These are phyloP conservation scores for Cucurbita pepo DNA, from an alignment of 306 rosid genomes.

Conservation along the genomic window DNA sequence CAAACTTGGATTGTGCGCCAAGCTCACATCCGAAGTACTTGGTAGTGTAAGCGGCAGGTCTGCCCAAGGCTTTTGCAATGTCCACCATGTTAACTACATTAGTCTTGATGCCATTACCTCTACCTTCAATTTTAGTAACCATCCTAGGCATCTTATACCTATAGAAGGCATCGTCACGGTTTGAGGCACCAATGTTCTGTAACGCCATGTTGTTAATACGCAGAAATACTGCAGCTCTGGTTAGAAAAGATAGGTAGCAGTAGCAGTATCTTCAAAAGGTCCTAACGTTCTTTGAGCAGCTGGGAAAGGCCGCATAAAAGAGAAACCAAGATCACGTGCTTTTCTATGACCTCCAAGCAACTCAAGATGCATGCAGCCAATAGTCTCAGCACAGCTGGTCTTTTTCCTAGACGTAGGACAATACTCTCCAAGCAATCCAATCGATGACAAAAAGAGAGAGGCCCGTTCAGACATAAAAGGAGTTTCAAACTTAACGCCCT, in stretches of 20 bases:
- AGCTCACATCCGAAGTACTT: conserved; percentile 81
- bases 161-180: conserved; percentile 80
- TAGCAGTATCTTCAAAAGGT: conserved; percentile 2
- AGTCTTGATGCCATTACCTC: conserved; percentile 79
- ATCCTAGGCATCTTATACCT: conserved; percentile 89
- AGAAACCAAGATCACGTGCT: conserved; percentile 12
- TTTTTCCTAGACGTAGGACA: conserved; percentile 54
- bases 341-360: conserved; percentile 10
- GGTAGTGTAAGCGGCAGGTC: conserved; percentile 63
- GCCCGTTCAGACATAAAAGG: conserved; percentile 65
- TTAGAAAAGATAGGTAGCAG: conserved; percentile 9
- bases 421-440: conserved; percentile 55
- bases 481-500: conserved; percentile 35
- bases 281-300: neutral
- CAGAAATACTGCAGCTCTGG: neutral
- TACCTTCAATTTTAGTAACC: conserved; percentile 71
- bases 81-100: conserved; percentile 74
- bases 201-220: conserved; percentile 33
- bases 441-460: conserved; percentile 36
- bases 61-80: conserved; percentile 72
- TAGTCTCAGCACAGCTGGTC: conserved; percentile 15
- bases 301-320: conserved; percentile 20
- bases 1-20: conserved; percentile 76
- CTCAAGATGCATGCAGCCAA: conserved; percentile 32
- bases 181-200: conserved; percentile 69